A percentile compares a stretch with the other conserved stretches of the same genome.
Conservation (phyloP, 208 protist species). For the Balamuthia mandrillaris region DNA sequence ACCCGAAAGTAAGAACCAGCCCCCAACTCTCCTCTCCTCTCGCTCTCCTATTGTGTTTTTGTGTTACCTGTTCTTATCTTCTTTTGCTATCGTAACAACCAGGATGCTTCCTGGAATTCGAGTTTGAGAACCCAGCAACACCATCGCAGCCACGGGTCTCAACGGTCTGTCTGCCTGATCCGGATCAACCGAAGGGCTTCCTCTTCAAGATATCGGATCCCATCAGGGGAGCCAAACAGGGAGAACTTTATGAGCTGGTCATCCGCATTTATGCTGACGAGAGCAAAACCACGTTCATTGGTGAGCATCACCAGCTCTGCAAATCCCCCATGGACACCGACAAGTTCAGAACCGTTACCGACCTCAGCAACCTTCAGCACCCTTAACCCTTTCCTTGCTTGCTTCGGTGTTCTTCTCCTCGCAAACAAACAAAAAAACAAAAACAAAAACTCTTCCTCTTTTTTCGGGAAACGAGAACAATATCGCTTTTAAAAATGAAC, state of each 20-base stretch:
- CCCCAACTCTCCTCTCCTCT: too few species aligned
- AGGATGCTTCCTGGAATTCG: neutral
- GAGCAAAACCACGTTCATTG: neutral
- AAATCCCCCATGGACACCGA: constrained; percentile 7
- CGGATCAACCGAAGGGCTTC: neutral
- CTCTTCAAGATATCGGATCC: neutral
- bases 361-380: too few species aligned
- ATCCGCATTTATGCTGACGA: constrained; percentile 2
- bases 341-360: neutral
- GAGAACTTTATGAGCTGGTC: neutral
- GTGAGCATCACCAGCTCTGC: constrained; percentile 26
- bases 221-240: neutral
- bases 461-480: too few species aligned
- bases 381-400: too few species aligned
- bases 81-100: neutral
- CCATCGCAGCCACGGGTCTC: neutral
- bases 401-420: too few species aligned
- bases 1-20: neutral
- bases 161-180: neutral
- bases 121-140: neutral
- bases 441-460: too few species aligned
- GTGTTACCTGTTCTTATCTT: neutral
- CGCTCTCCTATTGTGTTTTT: neutral
- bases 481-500: too few species aligned
- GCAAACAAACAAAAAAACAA: too few species aligned